Base-by-base conservation (phyloP, 2,329 filamentous ascomycete genomes). In the Fusarium anthophilum region DNA sequence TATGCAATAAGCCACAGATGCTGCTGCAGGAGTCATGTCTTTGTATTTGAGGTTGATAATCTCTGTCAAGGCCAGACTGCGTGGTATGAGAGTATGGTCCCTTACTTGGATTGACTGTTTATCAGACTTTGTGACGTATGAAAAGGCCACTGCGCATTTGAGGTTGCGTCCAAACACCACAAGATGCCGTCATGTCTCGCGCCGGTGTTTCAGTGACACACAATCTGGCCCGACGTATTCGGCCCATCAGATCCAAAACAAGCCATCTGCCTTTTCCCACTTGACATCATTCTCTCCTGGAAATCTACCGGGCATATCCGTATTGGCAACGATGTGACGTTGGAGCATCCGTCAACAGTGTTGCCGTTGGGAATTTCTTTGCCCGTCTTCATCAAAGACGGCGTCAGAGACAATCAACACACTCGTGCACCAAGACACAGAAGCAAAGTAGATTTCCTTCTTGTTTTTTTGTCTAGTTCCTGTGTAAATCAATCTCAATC, bases 391-490 rank as follows among this genome's bases (percentile, higher is more conserved):
- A 24, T 37, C 47, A 41, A 61, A 41, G 32, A 50, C 63, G 39
- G 53, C 30, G 60, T 32, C 43, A 37, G 66, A 58, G 53, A 64
- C 65, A 67, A 63, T 63, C 57, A 55, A 56, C 56, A 63, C 63
- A 70, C 53, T 54, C 39, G 63, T 66, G 62, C 70, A 70, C 38
- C 59, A 30, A 60, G 60, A 65, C 50, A 67, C 64, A 64, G 67
- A 74, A 63, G 72, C 63, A 69, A 72, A 65, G 72, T 57, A 55
- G 66, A 67, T 74, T 75, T 58, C 72, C 69, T 74, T 70, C 63
- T 69, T 63, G 67, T 63, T 69, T 74, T 76, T 76, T 78, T 76
- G 72, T 80, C 77, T 78, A 79, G 70, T 79, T 76, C 77, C 79
- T 69, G 69, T 70, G 70, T 77, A 73, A 68, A 74, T 54, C 70